Percentiles rank a stretch among this genome's conserved stretches.
Conservation (phyloP, 768 basidiomycete species). For the Leucocoprinus leucothites region DNA sequence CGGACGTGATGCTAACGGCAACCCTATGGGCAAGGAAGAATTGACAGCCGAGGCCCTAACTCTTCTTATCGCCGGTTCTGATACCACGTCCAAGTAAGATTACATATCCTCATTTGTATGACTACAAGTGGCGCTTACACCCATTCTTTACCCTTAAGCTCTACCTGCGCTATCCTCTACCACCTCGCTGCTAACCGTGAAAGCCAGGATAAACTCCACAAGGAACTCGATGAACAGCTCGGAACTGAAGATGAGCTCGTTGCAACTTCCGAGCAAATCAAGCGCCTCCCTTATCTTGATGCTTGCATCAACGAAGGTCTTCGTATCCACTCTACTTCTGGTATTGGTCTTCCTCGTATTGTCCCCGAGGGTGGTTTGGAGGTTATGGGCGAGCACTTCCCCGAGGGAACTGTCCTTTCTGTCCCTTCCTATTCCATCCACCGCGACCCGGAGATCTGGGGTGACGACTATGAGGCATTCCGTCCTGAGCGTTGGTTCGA, state of each 20-base stretch:
- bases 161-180: conserved; percentile 86
- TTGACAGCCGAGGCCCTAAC: conserved; percentile 88
- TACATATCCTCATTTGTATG: background rate
- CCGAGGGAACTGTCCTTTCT: conserved; percentile 71
- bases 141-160: conserved; percentile 39
- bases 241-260: conserved; percentile 57
- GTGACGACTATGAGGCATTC: conserved; percentile 68
- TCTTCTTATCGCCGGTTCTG: conserved; percentile 83
- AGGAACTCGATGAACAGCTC: conserved; percentile 67
- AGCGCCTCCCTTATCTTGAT: conserved; percentile 74
- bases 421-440: conserved; percentile 86
- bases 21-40: conserved; percentile 77
- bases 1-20: conserved; percentile 73
- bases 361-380: conserved; percentile 74
- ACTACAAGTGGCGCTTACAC: background rate
- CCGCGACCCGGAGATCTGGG: conserved; percentile 70
- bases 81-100: conserved; percentile 88
- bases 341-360: conserved; percentile 80
- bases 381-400: conserved; percentile 55
- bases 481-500: conserved; percentile 88
- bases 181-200: conserved; percentile 68
- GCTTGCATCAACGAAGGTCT: conserved; percentile 88
- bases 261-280: conserved; percentile 64
- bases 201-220: conserved; percentile 68
- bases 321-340: conserved; percentile 80